Conservation (phyloP, 164 flowering plant species). For the Vitis vinifera region DNA sequence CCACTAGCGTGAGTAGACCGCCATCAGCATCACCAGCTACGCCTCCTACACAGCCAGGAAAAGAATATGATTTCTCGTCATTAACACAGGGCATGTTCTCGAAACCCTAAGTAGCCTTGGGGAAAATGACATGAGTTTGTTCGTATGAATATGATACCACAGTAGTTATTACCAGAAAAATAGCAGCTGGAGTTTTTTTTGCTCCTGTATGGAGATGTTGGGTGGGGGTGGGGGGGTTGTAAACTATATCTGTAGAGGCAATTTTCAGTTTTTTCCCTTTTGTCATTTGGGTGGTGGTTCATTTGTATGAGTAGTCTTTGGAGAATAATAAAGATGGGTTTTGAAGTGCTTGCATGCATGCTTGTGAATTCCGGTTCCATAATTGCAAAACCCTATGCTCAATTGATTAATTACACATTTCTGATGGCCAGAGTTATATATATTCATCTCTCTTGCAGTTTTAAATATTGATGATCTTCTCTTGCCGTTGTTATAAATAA, state of each 20-base stretch:
- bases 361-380: neutral
- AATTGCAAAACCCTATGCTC: neutral
- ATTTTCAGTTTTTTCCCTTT: slow-evolving; percentile 11
- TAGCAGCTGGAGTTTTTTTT: slow-evolving; percentile 14
- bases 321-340: slow-evolving; percentile 28
- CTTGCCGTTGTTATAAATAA: too few species aligned
- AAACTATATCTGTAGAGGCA: slow-evolving; percentile 43
- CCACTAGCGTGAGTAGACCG: slow-evolving; percentile 33
- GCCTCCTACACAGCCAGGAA: slow-evolving; percentile 39
- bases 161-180: slow-evolving; percentile 27
- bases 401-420: too few species aligned
- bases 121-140: neutral
- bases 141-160: slow-evolving; percentile 12
- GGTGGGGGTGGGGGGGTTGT: slow-evolving; percentile 15
- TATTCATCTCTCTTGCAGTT: too few species aligned
- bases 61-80: slow-evolving; percentile 60
- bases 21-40: slow-evolving; percentile 41
- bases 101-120: slow-evolving; percentile 42
- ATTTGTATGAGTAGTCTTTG: slow-evolving; percentile 33
- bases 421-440: too few species aligned
- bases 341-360: neutral
- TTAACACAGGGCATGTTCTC: slow-evolving; percentile 51
- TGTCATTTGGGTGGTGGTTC: slow-evolving; percentile 23
- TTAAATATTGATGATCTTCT: too few species aligned
- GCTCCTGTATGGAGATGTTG: neutral